phyloP scores from a whole-genome alignment of 2,329 filamentous ascomycete species.

The Daldinia sp. region DNA sequence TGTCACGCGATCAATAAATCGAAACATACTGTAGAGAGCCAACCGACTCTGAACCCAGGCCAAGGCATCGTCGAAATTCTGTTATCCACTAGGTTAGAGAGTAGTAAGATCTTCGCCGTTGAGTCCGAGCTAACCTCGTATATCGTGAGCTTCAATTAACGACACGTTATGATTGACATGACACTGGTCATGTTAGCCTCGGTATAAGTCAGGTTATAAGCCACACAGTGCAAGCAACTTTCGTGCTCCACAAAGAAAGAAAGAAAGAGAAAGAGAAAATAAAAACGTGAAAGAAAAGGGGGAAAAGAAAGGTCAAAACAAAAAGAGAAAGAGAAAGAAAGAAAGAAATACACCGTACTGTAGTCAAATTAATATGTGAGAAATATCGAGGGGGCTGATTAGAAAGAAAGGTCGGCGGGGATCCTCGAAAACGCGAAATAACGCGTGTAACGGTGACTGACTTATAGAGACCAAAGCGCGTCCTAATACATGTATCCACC shows the following conservation, averaged over 20 bases:
- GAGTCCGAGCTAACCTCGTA: background rate
- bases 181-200: background rate
- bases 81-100: background rate
- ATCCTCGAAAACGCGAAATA: conserved; percentile 31
- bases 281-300: conserved; percentile 36
- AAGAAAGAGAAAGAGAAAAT: conserved; percentile 43
- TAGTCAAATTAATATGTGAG: conserved; percentile 30
- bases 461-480: conserved; percentile 22
- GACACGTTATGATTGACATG: background rate
- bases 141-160: background rate
- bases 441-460: conserved; percentile 17
- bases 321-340: conserved; percentile 43
- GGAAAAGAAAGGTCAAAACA: conserved; percentile 40
- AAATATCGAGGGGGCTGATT: conserved; percentile 32
- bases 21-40: background rate
- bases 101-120: background rate
- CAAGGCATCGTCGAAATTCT: background rate
- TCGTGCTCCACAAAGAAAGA: conserved; percentile 37
- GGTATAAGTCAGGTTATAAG: background rate
- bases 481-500: conserved; percentile 20
- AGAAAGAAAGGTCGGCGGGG: background rate
- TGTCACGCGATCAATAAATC: background rate
- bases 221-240: conserved; percentile 34
- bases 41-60: background rate
- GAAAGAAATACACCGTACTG: conserved; percentile 26